Base-by-base conservation (phyloP, 306 rosid genomes). In the Elaeagnus macrophylla region DNA sequence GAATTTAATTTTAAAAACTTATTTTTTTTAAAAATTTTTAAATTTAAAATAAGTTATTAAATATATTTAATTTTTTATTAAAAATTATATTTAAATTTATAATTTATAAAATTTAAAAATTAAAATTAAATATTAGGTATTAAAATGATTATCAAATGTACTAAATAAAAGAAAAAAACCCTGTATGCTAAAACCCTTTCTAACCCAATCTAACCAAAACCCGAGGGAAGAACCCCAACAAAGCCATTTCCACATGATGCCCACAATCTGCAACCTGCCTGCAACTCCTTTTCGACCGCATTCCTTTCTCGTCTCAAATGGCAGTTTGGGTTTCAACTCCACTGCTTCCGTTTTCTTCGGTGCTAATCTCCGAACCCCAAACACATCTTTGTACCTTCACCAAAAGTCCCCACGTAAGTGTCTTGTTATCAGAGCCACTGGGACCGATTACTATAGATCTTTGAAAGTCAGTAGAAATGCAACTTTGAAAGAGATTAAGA, bases 401-500 rank as follows among this genome's bases (percentile, higher is more conserved):
- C 51, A 53, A n/a, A 80, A 67, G 18, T 70, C 64, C 19, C 67
- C 54, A 14, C 77, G 67, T 16, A 17, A 51, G 25, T 51, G 67
- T 52, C 59, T 47, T 12, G 52, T 70, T 0, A 41, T 69, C 66
- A 73, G 71, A 53, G 84, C 88, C 44, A 67, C 72, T 0, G 85
- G 66, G 36, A 73, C 59, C 5, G 93, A 91, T 56, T 76, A 72
- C 67, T 91, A 91, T 52, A 77, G 88, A 20, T 78, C 83, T 8
- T 78, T 91, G 72, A 78, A 84, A 45, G 75, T 91, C 54, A 45
- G 60, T 8, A 67, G 67, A 48, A 75, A 51, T 54, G 99, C 99
- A 51, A 59, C 93, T 0, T 60, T 91, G 62, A 84, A 84, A 59
- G 96, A 87, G 62, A 87, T 91, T 10, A 87, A 84, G 72, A 64